Base-by-base conservation (phyloP, 2,329 filamentous ascomycete genomes). In the Aureobasidium musti region DNA sequence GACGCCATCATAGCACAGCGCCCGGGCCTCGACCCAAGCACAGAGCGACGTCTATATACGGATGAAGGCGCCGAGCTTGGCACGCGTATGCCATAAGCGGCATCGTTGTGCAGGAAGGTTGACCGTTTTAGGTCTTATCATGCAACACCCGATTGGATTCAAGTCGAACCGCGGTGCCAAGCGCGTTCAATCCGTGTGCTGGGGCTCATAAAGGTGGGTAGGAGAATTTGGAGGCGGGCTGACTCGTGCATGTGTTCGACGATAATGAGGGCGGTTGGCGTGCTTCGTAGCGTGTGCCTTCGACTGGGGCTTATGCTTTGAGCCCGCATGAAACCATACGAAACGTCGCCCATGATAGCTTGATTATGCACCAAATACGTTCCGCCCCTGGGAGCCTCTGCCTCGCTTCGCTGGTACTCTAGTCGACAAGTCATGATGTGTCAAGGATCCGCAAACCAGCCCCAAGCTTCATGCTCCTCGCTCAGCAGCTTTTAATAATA, bases 301-400 rank as follows among this genome's bases (percentile, higher is more conserved):
- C 33, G 17, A 56, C 50, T 66, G 64, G 64, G 43, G 54, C 43
- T 57, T 39, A 67, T 67, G 49, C 65, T 67, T 63, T 56, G 26
- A 47, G 35, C 56, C 30, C 47, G 65, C 65, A 67, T 67, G 64
- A 61, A 53, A 67, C 57, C 37, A 47, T 64, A 35, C 52, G 64
- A 66, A 60, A 66, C 64, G 57, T 64, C 60, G 39, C 43, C 35
- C 67, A 67, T 67, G 67, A 67, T 67, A 65, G 43, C 67, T 68
- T 67, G 67, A 68, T 68, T 67, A 68, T 68, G 67, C 67, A 68
- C 59, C 30, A 54, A 45, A 43, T 60, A 26, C 56, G 50, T 65
- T 66, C 64, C 53, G 63, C 41, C 63, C 57, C 54, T 66, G 64
- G 64, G 52, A 45, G 7, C 52, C 21, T 52, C 19, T 57, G 64